Evolutionary conservation across 2,329 filamentous ascomycete species (phyloP), one percentile per base, ranked within the genome.

Genomic region (Fusarium ambrosium): DNA sequence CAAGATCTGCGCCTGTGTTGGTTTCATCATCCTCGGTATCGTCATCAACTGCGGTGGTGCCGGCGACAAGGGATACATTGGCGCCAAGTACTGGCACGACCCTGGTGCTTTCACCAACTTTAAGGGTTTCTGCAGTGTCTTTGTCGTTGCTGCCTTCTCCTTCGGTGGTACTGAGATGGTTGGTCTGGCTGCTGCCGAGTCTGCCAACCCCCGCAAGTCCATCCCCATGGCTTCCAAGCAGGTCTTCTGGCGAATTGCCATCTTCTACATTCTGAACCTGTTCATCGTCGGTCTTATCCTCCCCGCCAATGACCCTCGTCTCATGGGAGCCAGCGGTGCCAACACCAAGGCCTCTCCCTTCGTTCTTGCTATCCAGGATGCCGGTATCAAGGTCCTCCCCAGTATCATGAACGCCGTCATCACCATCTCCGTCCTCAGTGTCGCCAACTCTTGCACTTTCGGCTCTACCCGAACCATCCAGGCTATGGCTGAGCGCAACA

Each of bases 331-430:
- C 62, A 85, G 82, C 66, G 86, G 86, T 39, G 89, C 89, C 62
- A 90, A 95, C 81, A 90, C 92, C 55, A 91, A 91, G 41, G 93
- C 95, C 4, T 97, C 95, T 6, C 96, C 96, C 4, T 98, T 98
- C 81, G 95, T 98, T 78, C 96, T 98, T 78, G 94, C 95, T 73
- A 97, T 98, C 79, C 87, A 93, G 76, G 93, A 95, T 74, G 94
- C 95, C 3, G 92, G 94, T 20, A 97, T 98, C 79, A 85, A 90
- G 58, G 92, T 93, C 6, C 89, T 98, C 9, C 94, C 95, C 4
- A 95, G 93, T 1, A 90, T 98, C 69, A 97, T 98, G 92, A 98
- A 98, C 84, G 92, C 91, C 29, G 95, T 98, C 72, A 98, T 98
- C 81, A 91, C 98, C 81, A 91, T 98, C 76, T 93, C 95, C 27